Conservation (phyloP, 2,329 filamentous ascomycete genomes). For the Botrytis hyacinthi region DNA sequence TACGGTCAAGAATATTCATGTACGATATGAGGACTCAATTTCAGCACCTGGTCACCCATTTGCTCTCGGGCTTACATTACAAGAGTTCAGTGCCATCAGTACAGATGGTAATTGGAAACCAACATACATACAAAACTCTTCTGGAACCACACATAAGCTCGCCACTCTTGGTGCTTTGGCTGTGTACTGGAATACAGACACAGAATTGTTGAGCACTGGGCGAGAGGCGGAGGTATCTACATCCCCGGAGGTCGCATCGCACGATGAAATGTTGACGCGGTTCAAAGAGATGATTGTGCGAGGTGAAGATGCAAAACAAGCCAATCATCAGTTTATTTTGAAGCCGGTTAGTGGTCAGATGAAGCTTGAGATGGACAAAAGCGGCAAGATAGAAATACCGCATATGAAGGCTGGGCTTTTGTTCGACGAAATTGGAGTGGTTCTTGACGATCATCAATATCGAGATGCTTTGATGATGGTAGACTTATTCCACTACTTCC, state of each 20-base stretch:
- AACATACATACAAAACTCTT: constrained; percentile 89
- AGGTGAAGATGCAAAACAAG: constrained; percentile 53
- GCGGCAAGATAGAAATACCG: constrained; percentile 71
- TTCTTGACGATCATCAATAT: constrained; percentile 97
- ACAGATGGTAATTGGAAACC: constrained; percentile 94
- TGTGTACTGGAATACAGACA: constrained; percentile 98
- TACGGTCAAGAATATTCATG: constrained; percentile 95
- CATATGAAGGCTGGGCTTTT: constrained; percentile 88
- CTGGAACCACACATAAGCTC: constrained; percentile 84
- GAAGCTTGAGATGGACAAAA: constrained; percentile 93
- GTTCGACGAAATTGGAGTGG: constrained; percentile 96
- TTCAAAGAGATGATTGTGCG: constrained; percentile 80
- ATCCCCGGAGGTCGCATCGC: constrained; percentile 60
- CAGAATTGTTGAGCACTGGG: constrained; percentile 76
- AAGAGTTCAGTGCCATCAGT: constrained; percentile 95
- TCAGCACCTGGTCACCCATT: constrained; percentile 95
- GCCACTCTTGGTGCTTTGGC: constrained; percentile 86
- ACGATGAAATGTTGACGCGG: constrained; percentile 72
- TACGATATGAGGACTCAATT: constrained; percentile 97
- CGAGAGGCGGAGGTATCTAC: constrained; percentile 64
- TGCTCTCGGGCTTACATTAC: constrained; percentile 84
- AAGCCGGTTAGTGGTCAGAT: constrained; percentile 94
- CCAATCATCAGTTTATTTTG: constrained; percentile 84
- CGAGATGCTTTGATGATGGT: constrained; percentile 97
- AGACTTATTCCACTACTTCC: constrained; percentile 97